A percentile compares a stretch with the other conserved stretches of the same genome.
Evolutionary conservation across 2,329 filamentous ascomycete species (phyloP).

Genomic region (Fusarium anguioides): DNA sequence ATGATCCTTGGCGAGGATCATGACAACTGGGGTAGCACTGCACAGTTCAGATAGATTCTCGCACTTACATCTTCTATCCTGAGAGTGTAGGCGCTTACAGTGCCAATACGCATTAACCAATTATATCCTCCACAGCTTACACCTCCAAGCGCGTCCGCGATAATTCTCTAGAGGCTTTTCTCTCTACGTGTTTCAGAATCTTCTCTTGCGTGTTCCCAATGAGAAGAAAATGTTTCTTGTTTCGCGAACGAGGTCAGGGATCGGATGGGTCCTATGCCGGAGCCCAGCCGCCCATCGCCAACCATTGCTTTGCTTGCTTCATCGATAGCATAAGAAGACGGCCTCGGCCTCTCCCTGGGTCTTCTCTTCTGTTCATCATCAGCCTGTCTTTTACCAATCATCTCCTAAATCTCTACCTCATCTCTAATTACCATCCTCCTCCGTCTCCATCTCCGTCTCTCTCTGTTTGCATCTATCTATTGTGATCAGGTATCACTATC

Average conservation of each 20-base stretch:
- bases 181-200: constrained; percentile 37
- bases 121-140: constrained; percentile 25
- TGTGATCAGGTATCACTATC: constrained; percentile 41
- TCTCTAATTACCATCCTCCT: constrained; percentile 12
- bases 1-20: constrained; percentile 35
- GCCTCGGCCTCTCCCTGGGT: constrained; percentile 46
- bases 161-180: constrained; percentile 8
- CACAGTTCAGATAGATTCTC: constrained; percentile 29
- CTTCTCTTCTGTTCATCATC: constrained; percentile 34
- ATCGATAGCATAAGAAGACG: constrained; percentile 45
- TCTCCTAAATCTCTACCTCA: constrained; percentile 10
- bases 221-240: constrained; percentile 33
- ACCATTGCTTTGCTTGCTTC: constrained; percentile 36
- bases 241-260: constrained; percentile 17
- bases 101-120: constrained; percentile 29
- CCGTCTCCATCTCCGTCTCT: neutral
- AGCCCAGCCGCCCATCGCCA: constrained; percentile 38
- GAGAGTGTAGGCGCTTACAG: constrained; percentile 16
- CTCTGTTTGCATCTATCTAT: constrained; percentile 2
- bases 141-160: constrained; percentile 34
- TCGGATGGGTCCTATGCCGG: constrained; percentile 39
- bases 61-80: constrained; percentile 1
- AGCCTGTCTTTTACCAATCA: constrained; percentile 45
- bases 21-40: constrained; percentile 8
- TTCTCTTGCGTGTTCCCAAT: constrained; percentile 40